A percentile compares a stretch with the other conserved stretches of the same genome.
These are phyloP conservation scores for Cutaneotrichosporon mucoides DNA, from an alignment of 1,284 basidiomycete species.

Conservation along the genomic window DNA sequence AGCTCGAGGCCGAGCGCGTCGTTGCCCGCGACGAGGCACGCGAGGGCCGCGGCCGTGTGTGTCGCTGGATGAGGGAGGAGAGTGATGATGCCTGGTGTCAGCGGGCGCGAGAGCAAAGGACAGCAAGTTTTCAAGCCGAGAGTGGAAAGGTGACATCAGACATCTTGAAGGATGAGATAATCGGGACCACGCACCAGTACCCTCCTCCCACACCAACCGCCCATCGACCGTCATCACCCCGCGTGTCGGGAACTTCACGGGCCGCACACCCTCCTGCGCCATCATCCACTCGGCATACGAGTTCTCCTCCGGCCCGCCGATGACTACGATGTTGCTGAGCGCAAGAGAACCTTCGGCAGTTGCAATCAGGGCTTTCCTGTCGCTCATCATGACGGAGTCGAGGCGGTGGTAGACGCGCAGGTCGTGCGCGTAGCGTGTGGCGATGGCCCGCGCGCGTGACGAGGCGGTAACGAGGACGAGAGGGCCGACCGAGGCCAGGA, in stretches of 20 bases:
- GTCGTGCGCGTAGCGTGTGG: constrained; percentile 63
- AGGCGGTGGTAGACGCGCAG: constrained; percentile 65
- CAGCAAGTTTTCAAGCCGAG: too few relatives aligned
- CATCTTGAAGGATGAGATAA: too few relatives aligned
- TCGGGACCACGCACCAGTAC: constrained; percentile 34
- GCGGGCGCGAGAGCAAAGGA: neutral
- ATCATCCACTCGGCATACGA: constrained; percentile 34
- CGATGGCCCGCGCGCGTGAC: constrained; percentile 44
- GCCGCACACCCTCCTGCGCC: constrained; percentile 9
- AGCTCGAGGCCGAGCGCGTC: constrained; percentile 61
- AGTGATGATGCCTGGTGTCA: constrained; percentile 58
- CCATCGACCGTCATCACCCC: constrained; percentile 31
- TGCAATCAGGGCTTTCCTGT: constrained; percentile 49
- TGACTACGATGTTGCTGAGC: constrained; percentile 57
- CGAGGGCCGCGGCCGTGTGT: constrained; percentile 19
- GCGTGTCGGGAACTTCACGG: constrained; percentile 41
- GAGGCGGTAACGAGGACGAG: constrained; percentile 53
- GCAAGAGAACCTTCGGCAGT: constrained; percentile 28
- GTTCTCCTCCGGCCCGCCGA: constrained; percentile 46
- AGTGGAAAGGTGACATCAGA: too few relatives aligned
- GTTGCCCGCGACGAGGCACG: constrained; percentile 61
- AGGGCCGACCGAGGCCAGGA: constrained; percentile 57
- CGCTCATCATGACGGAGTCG: constrained; percentile 59
- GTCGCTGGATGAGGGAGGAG: constrained; percentile 61
- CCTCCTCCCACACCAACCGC: constrained; percentile 31